Conservation (phyloP, 2,329 filamentous ascomycete species). For the Penicillium sp. region DNA sequence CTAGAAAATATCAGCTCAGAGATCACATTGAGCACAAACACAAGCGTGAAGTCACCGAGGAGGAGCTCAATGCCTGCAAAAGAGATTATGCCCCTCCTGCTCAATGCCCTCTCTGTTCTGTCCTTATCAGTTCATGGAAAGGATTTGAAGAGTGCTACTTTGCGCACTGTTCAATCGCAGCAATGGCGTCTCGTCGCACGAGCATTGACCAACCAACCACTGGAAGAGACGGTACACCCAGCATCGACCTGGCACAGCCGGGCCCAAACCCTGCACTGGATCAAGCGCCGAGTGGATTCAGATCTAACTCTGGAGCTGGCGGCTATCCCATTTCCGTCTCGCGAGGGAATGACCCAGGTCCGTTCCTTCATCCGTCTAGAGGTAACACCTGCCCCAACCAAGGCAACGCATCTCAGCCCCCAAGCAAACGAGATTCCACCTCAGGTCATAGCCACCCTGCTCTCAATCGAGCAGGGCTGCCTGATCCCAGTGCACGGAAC, state of each 20-base stretch:
- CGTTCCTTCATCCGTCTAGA: no score
- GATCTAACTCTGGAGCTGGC: not conserved
- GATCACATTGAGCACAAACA: not conserved
- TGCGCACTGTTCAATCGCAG: not conserved
- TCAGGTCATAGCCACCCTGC: not conserved
- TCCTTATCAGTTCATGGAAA: not conserved
- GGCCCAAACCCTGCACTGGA: not conserved
- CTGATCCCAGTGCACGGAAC: not conserved
- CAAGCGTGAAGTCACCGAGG: not conserved
- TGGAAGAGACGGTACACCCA: not conserved
- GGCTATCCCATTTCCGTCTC: not conserved
- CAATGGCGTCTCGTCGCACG: not conserved
- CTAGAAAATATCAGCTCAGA: not conserved
- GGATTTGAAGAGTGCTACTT: not conserved
- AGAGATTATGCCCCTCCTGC: not conserved
- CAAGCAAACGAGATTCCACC: not conserved
- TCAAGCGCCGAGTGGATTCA: not conserved
- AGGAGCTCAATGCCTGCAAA: not conserved
- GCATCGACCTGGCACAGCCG: not conserved
- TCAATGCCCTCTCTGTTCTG: not conserved
- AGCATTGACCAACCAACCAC: not conserved
- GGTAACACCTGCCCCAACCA: not conserved
- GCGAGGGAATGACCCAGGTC: not conserved
- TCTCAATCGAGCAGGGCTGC: not conserved
- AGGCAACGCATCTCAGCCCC: not conserved